Conservation (phyloP, 441 rosid species). For the Metrosideros polymorpha region DNA sequence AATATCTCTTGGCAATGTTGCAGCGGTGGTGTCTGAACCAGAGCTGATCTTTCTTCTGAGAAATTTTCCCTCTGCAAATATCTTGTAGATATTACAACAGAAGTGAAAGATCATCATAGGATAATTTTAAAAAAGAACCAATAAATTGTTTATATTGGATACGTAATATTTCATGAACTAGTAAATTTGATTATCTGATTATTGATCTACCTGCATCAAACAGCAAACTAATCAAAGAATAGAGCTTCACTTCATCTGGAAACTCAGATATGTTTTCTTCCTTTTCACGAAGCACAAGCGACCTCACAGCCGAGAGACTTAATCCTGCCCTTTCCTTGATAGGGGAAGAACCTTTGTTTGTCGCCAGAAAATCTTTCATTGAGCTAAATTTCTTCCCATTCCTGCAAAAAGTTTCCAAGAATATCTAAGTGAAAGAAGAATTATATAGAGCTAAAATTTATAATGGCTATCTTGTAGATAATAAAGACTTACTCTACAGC, state of each 20-base stretch:
- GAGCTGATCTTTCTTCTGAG: constrained; percentile 56
- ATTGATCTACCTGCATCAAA: constrained; percentile 62
- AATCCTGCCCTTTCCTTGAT: constrained; percentile 70
- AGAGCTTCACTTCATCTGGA: constrained; percentile 45
- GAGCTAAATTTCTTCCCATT: constrained; percentile 65
- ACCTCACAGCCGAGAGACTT: constrained; percentile 85
- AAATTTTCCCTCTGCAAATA: constrained; percentile 71
- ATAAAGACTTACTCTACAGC: constrained; percentile 69
- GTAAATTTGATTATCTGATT: not conserved
- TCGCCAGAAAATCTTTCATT: constrained; percentile 67
- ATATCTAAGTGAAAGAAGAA: constrained; percentile 2
- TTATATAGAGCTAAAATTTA: not conserved
- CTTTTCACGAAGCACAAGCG: constrained; percentile 85
- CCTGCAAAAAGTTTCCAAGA: constrained; percentile 25
- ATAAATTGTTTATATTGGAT: not conserved
- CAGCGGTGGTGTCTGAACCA: constrained; percentile 31
- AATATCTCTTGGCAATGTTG: constrained; percentile 57
- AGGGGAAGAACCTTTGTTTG: constrained; percentile 79
- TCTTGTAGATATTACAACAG: constrained; percentile 63
- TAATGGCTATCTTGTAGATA: not conserved
- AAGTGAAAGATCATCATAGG: constrained; percentile 45
- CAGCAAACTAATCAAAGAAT: constrained; percentile 32
- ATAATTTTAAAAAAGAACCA: not conserved
- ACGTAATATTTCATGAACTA: not conserved
- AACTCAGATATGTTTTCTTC: constrained; percentile 60